Evolutionary conservation across 192 early-diverging fungal genomes (phyloP), one percentile per base, ranked within the genome.

Genomic region (Haplosporangium gracile): DNA sequence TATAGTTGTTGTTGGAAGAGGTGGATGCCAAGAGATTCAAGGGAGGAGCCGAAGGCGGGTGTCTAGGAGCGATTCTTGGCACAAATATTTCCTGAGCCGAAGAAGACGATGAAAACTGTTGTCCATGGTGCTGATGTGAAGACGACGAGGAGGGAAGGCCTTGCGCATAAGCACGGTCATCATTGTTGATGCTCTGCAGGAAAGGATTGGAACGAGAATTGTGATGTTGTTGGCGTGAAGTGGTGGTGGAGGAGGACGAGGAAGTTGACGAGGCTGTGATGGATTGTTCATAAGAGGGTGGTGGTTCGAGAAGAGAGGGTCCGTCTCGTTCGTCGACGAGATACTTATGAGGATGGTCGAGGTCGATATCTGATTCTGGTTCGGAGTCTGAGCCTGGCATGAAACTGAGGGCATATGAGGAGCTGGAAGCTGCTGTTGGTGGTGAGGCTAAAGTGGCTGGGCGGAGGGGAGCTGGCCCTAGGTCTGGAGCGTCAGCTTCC

Each of bases 201-300:
- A 70, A 78, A 5, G 65, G 77, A 45, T 79, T 83, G 39, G 72
- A 73, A 49, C 29, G 51, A 15, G 75, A 76, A 7, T 1, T 36
- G 11, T 65, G 29, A 11, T 32, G 60, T 65, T 65, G 60, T 34
- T 65, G 60, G 10, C 9, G 60, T 11, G 60, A 65, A 2, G 60
- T 13, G 0, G 51, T 53, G 18, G 2, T 36, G 36, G 36, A 36
- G 36, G 68, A 71, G n/a, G 60, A 68, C 2, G 80, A 45, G 1
- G 65, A 49, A 29, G 34, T 18, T 22, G 55, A 42, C 1, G 74
- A n/a, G 2, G 65, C 22, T 10, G 39, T 45, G 24, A 85, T 38
- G 20, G 83, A 80, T 57, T 85, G 77, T 43, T 85, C 83, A 47
- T 85, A 85, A 16, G 83, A 51, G 26, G 83, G 82, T 26, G 82